Evolutionary conservation across 164 flowering plant species (phyloP), one percentile per base, ranked within the genome.

Genomic region (Vitis amurensis): DNA sequence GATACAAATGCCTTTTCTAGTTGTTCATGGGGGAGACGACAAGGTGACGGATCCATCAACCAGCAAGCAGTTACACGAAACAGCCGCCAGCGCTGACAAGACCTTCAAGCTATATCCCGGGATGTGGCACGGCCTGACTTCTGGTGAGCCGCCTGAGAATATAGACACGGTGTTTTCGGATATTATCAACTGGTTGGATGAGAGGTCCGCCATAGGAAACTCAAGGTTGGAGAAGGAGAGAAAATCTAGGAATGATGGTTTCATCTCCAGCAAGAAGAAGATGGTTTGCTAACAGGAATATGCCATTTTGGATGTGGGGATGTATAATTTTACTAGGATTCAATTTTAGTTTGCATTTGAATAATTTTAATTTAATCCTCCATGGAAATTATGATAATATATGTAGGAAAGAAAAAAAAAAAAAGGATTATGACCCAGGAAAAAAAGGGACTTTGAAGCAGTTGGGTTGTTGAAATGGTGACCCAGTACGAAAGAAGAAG

Each of bases 101-200:
- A 86, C 84, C 3, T 68, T 94, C 51, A 92, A 89, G 79, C 15
- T 86, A 65, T 89, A 94, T 55, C 86, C 85, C 0, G 93, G 81
- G 5, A 89, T 91, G 97, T 94, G 97, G 92, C 99, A 94, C 48
- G 82, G 90, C 4, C 69, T 94, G 31, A 84, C 87, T 0, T 84
- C 83, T 8, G 99, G 99, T 1, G 99, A 94, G 73, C 68, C 86
- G 0, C 61, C 64, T 0, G 88, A 89, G 55, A 89, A 86, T 72
- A 81, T 77, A 0, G 77, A 86, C 30, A 76, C 71, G 9, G 90
- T 94, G 51, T 92, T 91, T 63, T n/a, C 59, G 0, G 97, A 94
- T 73, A 84, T 91, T n/a, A 64, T 85, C 5, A 61, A 30, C 0
- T 94, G 98, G 99, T 55, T 92, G 58, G 86, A 83, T 0, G 70